These are phyloP conservation scores for Brasilioporus rufonigricans DNA, from an alignment of 768 basidiomycete species.

Conservation along the genomic window DNA sequence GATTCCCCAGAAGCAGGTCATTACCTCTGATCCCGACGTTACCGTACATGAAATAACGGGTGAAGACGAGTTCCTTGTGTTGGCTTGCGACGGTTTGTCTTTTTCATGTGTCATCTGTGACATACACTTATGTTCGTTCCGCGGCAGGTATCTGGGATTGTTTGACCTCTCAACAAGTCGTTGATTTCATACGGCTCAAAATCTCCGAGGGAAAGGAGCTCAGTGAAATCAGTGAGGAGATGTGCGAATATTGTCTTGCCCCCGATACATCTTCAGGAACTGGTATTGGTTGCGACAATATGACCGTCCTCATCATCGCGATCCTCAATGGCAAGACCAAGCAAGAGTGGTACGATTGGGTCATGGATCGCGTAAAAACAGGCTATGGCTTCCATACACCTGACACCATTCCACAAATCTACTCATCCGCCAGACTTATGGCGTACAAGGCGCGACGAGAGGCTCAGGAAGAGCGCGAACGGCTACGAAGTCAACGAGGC, in stretches of 20 bases:
- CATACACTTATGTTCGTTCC: constrained; percentile 4
- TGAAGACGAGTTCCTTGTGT: constrained; percentile 95
- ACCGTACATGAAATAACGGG: constrained; percentile 74
- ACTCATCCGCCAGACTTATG: constrained; percentile 59
- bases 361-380: constrained; percentile 75
- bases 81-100: constrained; percentile 91
- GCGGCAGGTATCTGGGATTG: constrained; percentile 96
- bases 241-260: constrained; percentile 92
- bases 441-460: constrained; percentile 63
- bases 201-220: constrained; percentile 79
- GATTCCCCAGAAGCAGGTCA: constrained; percentile 85
- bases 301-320: constrained; percentile 93
- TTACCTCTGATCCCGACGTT: constrained; percentile 93
- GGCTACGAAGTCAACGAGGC: constrained; percentile 35
- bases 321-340: constrained; percentile 83
- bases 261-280: constrained; percentile 88
- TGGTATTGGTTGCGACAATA: constrained; percentile 98
- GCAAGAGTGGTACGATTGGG: constrained; percentile 91
- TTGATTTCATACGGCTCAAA: constrained; percentile 83
- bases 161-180: constrained; percentile 85
- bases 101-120: not conserved
- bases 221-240: constrained; percentile 79
- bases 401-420: constrained; percentile 69
- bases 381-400: constrained; percentile 81
- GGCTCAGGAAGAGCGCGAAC: constrained; percentile 50